These are phyloP conservation scores for Boechera divaricarpa DNA, from an alignment of 345 rosid species.

Conservation along the genomic window DNA sequence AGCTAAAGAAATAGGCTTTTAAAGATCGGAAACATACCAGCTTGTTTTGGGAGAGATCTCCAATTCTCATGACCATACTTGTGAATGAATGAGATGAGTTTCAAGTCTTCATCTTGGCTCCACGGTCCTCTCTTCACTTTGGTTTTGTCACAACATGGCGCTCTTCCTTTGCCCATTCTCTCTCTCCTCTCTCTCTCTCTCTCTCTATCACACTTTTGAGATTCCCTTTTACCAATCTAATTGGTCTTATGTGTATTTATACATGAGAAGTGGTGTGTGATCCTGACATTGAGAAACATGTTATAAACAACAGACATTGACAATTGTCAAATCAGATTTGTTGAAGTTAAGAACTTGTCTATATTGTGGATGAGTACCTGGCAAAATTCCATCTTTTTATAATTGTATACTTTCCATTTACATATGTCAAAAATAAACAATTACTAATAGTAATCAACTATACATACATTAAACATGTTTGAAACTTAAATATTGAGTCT, in stretches of 20 bases:
- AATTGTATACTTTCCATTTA: background rate
- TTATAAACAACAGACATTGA: slow-evolving; percentile 23
- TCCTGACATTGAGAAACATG: slow-evolving; percentile 23
- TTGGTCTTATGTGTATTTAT: slow-evolving; percentile 40
- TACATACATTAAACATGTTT: background rate
- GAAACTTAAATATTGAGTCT: slow-evolving; percentile 13
- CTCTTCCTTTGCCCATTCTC: slow-evolving; percentile 51
- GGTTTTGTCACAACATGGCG: slow-evolving; percentile 66
- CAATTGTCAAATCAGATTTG: slow-evolving; percentile 38
- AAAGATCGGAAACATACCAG: slow-evolving; percentile 48
- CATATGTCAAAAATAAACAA: background rate
- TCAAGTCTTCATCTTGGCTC: slow-evolving; percentile 66
- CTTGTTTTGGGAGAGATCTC: slow-evolving; percentile 69
- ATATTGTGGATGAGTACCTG: slow-evolving; percentile 23
- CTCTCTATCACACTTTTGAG: slow-evolving; percentile 8
- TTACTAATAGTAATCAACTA: background rate
- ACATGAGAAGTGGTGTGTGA: slow-evolving; percentile 30
- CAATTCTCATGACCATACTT: slow-evolving; percentile 65
- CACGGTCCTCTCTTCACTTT: slow-evolving; percentile 74
- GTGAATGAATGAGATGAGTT: slow-evolving; percentile 55
- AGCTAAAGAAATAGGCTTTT: slow-evolving; percentile 2
- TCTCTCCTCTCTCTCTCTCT: slow-evolving; percentile 5
- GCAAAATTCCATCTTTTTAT: slow-evolving; percentile 18
- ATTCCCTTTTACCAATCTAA: slow-evolving; percentile 38
- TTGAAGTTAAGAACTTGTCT: slow-evolving; percentile 31